Conservation (phyloP, 2,329 filamentous ascomycete genomes). For the Ceratocystis lukuohia region DNA sequence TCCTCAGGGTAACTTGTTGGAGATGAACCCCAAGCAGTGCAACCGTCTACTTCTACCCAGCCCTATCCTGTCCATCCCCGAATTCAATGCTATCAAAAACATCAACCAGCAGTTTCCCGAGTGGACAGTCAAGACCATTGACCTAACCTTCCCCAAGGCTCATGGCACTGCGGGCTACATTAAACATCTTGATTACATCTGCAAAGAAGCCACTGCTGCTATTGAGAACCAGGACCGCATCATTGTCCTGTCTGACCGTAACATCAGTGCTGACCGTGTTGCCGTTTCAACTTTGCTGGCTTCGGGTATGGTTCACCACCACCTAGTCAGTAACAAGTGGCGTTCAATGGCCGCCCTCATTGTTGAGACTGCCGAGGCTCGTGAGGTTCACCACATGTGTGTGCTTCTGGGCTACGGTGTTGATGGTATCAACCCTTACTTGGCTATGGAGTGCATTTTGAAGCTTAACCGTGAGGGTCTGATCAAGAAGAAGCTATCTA, state of each 20-base stretch:
- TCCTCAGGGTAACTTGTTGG: slow-evolving; percentile 84
- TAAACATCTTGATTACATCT: slow-evolving; percentile 76
- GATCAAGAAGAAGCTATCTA: slow-evolving; percentile 75
- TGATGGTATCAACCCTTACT: slow-evolving; percentile 87
- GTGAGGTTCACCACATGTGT: slow-evolving; percentile 97
- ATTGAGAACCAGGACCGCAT: slow-evolving; percentile 75
- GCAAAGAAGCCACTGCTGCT: slow-evolving; percentile 67
- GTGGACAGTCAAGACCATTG: slow-evolving; percentile 83
- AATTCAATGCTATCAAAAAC: slow-evolving; percentile 78
- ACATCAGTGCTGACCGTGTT: slow-evolving; percentile 68
- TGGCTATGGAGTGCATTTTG: slow-evolving; percentile 89
- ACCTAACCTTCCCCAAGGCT: slow-evolving; percentile 82
- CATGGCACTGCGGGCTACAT: slow-evolving; percentile 75
- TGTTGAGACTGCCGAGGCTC: slow-evolving; percentile 85
- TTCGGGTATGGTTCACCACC: slow-evolving; percentile 88
- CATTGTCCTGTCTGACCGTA: slow-evolving; percentile 79
- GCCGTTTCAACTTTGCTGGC: slow-evolving; percentile 76
- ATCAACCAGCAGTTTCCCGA: slow-evolving; percentile 57
- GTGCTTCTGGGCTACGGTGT: slow-evolving; percentile 93
- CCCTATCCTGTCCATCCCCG: slow-evolving; percentile 74
- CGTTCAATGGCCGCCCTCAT: slow-evolving; percentile 75
- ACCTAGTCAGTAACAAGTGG: slow-evolving; percentile 92
- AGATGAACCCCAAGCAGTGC: slow-evolving; percentile 86
- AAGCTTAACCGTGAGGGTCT: slow-evolving; percentile 91
- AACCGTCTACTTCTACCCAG: slow-evolving; percentile 74